Percentiles rank a stretch among this genome's conserved stretches.
These are phyloP conservation scores for Striga asiatica DNA, from an alignment of 257 asterid genomes.

Conservation along the genomic window DNA sequence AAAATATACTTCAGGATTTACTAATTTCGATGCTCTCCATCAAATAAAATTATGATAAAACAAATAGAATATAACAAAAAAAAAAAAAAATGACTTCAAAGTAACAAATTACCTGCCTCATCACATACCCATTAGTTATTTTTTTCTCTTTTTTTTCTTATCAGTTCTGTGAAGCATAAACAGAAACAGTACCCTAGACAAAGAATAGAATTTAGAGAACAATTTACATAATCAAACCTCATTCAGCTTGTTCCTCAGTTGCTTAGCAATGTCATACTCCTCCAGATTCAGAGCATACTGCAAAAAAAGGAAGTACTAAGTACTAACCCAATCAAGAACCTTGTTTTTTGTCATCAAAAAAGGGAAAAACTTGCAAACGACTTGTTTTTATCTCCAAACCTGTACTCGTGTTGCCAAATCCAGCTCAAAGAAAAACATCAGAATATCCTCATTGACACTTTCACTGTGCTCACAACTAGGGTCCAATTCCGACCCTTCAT, in stretches of 20 bases:
- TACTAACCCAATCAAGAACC: constrained; percentile 3
- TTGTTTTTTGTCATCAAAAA: constrained; percentile 4
- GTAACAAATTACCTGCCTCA: too few relatives aligned
- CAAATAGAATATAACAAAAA: too few relatives aligned
- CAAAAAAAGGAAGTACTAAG: constrained; percentile 20
- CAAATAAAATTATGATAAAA: too few relatives aligned
- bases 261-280: constrained; percentile 83
- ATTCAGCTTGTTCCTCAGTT: constrained; percentile 76
- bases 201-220: constrained; percentile 3
- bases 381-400: constrained; percentile 32
- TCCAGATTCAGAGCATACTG: constrained; percentile 96
- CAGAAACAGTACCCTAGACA: not conserved
- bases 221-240: constrained; percentile 44
- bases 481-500: constrained; percentile 44
- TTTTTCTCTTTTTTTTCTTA: too few relatives aligned
- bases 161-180: too few relatives aligned
- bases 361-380: constrained; percentile 6
- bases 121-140: too few relatives aligned
- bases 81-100: too few relatives aligned
- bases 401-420: constrained; percentile 95
- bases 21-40: too few relatives aligned
- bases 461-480: constrained; percentile 82
- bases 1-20: too few relatives aligned
- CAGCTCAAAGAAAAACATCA: constrained; percentile 92
- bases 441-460: constrained; percentile 75